Base-by-base conservation (phyloP, 2,329 filamentous ascomycete species). In the Cercospora beticola region DNA sequence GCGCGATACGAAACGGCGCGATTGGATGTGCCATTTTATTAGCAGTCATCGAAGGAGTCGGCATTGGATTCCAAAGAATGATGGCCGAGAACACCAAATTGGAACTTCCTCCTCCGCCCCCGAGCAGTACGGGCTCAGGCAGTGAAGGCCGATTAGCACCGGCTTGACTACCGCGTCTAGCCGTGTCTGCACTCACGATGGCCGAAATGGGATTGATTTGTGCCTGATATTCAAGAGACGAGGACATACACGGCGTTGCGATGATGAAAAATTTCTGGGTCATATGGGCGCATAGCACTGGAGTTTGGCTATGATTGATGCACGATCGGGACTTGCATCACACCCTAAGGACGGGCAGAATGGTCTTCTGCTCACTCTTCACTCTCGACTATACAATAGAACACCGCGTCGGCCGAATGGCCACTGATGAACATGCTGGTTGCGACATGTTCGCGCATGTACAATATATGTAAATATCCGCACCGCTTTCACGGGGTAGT, bases 41-140 rank as follows among this genome's bases (percentile, higher is more conserved):
- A 57, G 95, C 92, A 62, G 94, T 99, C 73, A 98, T 99, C 72
- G 94, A 99, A 82, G 94, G 95, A 76, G 95, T 98, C 65, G 94
- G 94, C 76, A 98, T 99, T 78, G 94, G 92, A 8, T 94, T 97
- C 84, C 91, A 93, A 81, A 90, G 94, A 81, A 93, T 97, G 90
- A 92, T 97, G 87, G 92, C 94, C 40, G 92, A 93, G 72, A 91
- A 90, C 80, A 97, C 93, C 72, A 90, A 90, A 83, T 84, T 97
- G 75, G 93, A 97, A 71, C 75, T 82, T 18, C 83, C 83, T 10
- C 82, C 83, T 49, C 82, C 82, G 65, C 83, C 82, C 31, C 81
- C 82, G 46, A 73, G 67, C 59, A 69, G 49, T 31, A 62, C 66
- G 31, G 68, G 66, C 28, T 60, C 65, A 52, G 76, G 75, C 12